Percentiles rank a stretch among this genome's conserved stretches.
phyloP scores from a whole-genome alignment of 2,329 filamentous ascomycete species.

The Massarina eburnea region DNA sequence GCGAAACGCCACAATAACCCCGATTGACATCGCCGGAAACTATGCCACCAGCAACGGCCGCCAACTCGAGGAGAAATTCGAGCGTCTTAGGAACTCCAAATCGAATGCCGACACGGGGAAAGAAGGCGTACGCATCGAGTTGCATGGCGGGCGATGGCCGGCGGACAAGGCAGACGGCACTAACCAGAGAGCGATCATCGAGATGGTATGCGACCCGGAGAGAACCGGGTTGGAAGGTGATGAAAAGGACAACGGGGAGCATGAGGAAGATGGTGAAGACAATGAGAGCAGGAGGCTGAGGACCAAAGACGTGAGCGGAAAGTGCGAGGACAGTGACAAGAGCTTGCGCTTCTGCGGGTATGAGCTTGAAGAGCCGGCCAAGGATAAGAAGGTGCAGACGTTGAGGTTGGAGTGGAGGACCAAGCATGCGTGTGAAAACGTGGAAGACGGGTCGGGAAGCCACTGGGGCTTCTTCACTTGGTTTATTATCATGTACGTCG shows the following conservation, averaged over 20 bases:
- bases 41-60: conserved; percentile 57
- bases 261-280: conserved; percentile 56
- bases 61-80: conserved; percentile 65
- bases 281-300: conserved; percentile 19
- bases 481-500: conserved; percentile 84
- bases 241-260: conserved; percentile 61
- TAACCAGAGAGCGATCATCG: conserved; percentile 75
- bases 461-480: conserved; percentile 98
- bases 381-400: conserved; percentile 58
- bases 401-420: conserved; percentile 83
- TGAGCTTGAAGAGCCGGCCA: conserved; percentile 53
- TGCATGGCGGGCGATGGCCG: conserved; percentile 61
- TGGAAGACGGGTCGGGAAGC: conserved; percentile 51
- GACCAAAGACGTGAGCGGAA: conserved; percentile 23
- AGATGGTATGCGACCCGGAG: conserved; percentile 78
- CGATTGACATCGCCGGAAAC: conserved; percentile 75
- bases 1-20: conserved; percentile 54
- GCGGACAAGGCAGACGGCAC: conserved; percentile 50
- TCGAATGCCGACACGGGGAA: conserved; percentile 65
- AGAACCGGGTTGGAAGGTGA: conserved; percentile 71
- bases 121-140: conserved; percentile 70
- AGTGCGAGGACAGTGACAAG: conserved; percentile 32
- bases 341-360: conserved; percentile 80
- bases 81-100: conserved; percentile 65
- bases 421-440: conserved; percentile 71